Base-by-base conservation (phyloP, 2,329 filamentous ascomycete genomes). In the Seiridium unicorne region DNA sequence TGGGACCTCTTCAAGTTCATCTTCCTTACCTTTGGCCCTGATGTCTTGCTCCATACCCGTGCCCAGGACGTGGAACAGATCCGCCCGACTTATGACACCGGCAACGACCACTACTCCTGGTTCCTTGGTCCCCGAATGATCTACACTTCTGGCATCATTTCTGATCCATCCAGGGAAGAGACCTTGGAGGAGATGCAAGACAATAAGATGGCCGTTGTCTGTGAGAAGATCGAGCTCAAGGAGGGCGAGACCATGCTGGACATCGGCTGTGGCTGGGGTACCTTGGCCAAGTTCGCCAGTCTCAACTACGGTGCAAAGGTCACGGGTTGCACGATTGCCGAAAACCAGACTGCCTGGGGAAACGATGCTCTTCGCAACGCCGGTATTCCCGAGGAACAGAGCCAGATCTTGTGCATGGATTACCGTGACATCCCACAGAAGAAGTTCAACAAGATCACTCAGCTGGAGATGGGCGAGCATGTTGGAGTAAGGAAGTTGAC, bases 121-220 rank as follows among this genome's bases (percentile, higher is more conserved):
- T 97, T 97, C 85, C 86, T 97, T 64, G 93, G 93, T 64, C 93
- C 93, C 63, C 93, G 93, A 73, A 97, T 97, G 93, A 91, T 97
- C 77, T 97, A 97, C 82, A 97, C 93, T 56, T 94, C 90, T 54
- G 93, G 93, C 70, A 83, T 97, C 70, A 94, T 97, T 73, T 89
- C 90, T 63, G 92, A 97, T 76, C 84, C 90, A 75, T 87, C 87
- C 76, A 84, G 83, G 68, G 93, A 97, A 79, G 93, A 97, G 80
- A 85, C 88, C 32, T 89, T 97, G 44, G 93, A 97, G 80, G 84
- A 97, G 79, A 85, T 97, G 53, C 93, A 97, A 81, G 93, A 97
- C 77, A 97, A 97, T 86, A 97, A 97, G 81, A 83, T 97, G 70
- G 89, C 90, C 66, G 82, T 96, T 68, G 93, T 97, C 58, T 97